These are phyloP conservation scores for Trichosporon coremiiforme DNA, from an alignment of 1,284 basidiomycete species.

Conservation along the genomic window DNA sequence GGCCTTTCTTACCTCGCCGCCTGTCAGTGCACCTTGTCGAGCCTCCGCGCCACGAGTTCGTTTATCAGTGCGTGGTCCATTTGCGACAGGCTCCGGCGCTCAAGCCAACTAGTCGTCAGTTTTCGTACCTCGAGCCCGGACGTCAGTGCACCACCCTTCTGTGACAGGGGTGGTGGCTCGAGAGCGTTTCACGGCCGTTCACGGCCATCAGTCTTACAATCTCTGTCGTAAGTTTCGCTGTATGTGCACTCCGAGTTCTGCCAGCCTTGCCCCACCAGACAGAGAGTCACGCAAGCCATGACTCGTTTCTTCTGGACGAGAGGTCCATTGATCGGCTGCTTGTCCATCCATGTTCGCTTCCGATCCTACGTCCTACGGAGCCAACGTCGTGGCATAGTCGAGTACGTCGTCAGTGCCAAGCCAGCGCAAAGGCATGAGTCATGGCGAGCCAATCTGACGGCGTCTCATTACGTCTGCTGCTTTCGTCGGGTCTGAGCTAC, in stretches of 20 bases:
- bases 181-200: neutral
- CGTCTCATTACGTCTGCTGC: neutral
- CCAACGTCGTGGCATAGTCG: neutral
- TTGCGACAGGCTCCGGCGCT: no score
- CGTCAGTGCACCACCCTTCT: neutral
- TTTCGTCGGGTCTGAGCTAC: neutral
- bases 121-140: neutral
- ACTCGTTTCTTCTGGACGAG: neutral
- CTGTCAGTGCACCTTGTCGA: no score
- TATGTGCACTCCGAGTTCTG: neutral
- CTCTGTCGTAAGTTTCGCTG: neutral
- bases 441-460: neutral
- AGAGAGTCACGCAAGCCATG: neutral
- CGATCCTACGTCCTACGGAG: neutral
- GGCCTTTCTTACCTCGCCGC: no score
- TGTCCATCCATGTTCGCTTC: neutral
- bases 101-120: neutral
- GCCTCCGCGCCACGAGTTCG: no score
- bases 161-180: neutral
- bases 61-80: no score
- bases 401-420: slow-evolving; percentile 7
- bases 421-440: neutral
- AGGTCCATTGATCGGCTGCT: neutral
- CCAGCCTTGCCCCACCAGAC: no score
- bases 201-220: neutral